Evolutionary conservation across 257 asterid genomes (phyloP).

Genomic region (Fraxinus pennsylvanica): DNA sequence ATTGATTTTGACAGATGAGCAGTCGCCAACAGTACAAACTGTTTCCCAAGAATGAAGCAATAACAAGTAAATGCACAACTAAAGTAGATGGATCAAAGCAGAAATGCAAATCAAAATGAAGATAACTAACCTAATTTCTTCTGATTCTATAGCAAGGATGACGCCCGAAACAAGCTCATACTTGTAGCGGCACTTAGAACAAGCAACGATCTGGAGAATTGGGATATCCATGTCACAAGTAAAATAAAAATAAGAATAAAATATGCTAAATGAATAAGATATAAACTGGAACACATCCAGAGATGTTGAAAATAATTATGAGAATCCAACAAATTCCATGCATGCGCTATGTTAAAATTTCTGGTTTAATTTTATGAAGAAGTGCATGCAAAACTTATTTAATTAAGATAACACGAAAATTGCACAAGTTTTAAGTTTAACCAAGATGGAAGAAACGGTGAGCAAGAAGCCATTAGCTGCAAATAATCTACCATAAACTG

Average conservation of each 20-base stretch:
- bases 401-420: neutral
- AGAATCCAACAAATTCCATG: constrained; percentile 3
- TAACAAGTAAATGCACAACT: constrained; percentile 1
- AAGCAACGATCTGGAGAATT: constrained; percentile 70
- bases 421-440: constrained; percentile 2
- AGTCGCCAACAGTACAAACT: constrained; percentile 3
- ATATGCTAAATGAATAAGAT: constrained; percentile 14
- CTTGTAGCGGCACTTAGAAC: constrained; percentile 91
- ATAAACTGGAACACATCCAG: constrained; percentile 12
- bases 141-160: constrained; percentile 72
- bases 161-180: constrained; percentile 88
- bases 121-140: constrained; percentile 72
- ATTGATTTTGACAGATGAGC: constrained; percentile 24
- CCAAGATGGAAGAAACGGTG: neutral
- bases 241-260: constrained; percentile 13
- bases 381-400: neutral
- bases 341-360: neutral
- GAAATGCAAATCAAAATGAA: constrained; percentile 20
- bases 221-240: constrained; percentile 24
- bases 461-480: neutral
- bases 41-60: constrained; percentile 17
- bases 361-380: neutral
- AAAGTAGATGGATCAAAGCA: constrained; percentile 4
- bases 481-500: constrained; percentile 2
- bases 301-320: neutral